Percentiles rank a stretch among this genome's conserved stretches.
Conservation (phyloP, 192 early-diverging fungal species). For the Rhizoclosmatium sp. region DNA sequence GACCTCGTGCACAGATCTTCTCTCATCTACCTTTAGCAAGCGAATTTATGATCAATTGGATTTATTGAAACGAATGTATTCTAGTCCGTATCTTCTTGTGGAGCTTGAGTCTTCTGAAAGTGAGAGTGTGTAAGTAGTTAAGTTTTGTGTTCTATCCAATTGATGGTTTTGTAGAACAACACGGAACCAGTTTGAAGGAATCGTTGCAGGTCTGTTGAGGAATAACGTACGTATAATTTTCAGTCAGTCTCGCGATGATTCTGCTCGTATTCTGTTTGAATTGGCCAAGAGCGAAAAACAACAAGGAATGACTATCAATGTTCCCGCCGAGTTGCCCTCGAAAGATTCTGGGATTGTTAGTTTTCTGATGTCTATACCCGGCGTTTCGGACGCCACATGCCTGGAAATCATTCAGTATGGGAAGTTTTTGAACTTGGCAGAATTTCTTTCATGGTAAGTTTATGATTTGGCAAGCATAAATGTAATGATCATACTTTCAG, state of each 20-base stretch:
- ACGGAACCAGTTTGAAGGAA: slow-evolving; percentile 44
- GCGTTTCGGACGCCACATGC: slow-evolving; percentile 39
- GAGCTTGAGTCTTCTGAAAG: slow-evolving; percentile 13
- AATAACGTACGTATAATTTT: slow-evolving; percentile 29
- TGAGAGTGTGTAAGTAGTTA: slow-evolving; percentile 23
- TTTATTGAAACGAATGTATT: slow-evolving; percentile 20
- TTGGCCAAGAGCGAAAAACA: slow-evolving; percentile 35
- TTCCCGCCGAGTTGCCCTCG: slow-evolving; percentile 38
- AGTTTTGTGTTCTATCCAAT: neutral
- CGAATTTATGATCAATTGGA: slow-evolving; percentile 39
- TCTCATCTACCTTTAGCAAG: slow-evolving; percentile 30
- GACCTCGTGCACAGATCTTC: slow-evolving; percentile 17
- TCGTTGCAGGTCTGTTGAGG: slow-evolving; percentile 19
- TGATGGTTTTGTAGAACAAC: neutral
- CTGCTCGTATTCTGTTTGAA: slow-evolving; percentile 31
- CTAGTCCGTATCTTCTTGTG: slow-evolving; percentile 11
- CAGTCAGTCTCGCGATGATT: slow-evolving; percentile 41
- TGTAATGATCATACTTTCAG: neutral
- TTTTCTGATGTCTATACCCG: slow-evolving; percentile 39
- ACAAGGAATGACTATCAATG: slow-evolving; percentile 37
- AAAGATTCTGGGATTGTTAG: slow-evolving; percentile 35
- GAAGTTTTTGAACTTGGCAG: slow-evolving; percentile 19
- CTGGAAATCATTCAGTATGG: slow-evolving; percentile 35
- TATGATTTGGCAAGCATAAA: neutral
- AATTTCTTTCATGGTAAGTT: slow-evolving; percentile 34